Evolutionary conservation across 2,329 filamentous ascomycete species (phyloP), one percentile per base, ranked within the genome.

Genomic region (Phyllosticta citrichinensis): DNA sequence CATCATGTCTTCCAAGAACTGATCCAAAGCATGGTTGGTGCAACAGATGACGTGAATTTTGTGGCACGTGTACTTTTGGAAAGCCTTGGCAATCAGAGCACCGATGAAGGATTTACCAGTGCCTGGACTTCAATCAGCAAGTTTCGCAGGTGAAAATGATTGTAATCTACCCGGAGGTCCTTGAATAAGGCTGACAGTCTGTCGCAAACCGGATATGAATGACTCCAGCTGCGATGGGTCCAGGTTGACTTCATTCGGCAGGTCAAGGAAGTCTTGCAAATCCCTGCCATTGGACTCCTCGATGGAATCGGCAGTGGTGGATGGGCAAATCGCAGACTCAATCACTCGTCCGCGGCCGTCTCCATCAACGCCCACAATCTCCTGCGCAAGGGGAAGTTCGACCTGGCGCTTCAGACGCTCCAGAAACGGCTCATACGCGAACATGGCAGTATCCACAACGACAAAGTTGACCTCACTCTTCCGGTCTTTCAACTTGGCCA

Each of bases 91-190:
- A 1, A 86, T 74, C 2, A 87, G 73, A 0, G 87, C 83, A 0
- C 88, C 88, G 2, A 89, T 80, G 63, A 89, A 89, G 0, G 87
- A 89, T 65, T 92, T 92, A 1, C 88, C 88, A 0, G 87, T 91
- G 0, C 86, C 85, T 85, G 54, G 20, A 53, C 47, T 30, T 22
- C 25, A 35, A 24, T 63, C 55, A 60, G 56, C 62, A 33, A 56
- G 62, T 59, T 56, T 19, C 33, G 60, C 5, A 12, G 6, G 55
- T 59, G 57, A 62, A 47, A 35, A 57, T 17, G 27, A 10, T 3
- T 40, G 55, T 59, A 19, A 56, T 73, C 62, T 76, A 83, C 84
- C 87, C 65, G 88, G 88, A 1, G 88, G 88, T 0, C 88, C 88
- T 74, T 90, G 87, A 1, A 91, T 87, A 0, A 86, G 69, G 55